Base-by-base conservation (phyloP, 2,329 filamentous ascomycete genomes). In the Onygena corvina region DNA sequence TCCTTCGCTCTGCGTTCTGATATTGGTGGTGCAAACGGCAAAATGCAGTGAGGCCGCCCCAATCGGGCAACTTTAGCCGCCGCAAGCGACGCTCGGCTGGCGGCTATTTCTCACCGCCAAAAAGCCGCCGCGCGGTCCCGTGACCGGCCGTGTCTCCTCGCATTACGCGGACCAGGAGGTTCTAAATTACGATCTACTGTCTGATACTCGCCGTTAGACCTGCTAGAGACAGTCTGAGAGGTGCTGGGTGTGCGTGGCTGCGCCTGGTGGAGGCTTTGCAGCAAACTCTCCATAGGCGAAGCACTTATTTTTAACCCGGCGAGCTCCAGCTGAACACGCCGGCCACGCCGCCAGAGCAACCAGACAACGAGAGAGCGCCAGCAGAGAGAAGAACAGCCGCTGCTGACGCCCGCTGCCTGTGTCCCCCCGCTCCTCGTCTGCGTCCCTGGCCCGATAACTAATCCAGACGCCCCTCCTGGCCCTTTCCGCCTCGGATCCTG, bases 21-120 rank as follows among this genome's bases (percentile, higher is more conserved):
- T 42, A 54, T 54, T 51, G 52, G 48, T 27, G 52, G 48, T 27
- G 42, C 36, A 48, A 21, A 53, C 51, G 53, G 51, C 51, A 55
- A 52, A 55, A 42, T 53, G 49, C 53, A 46, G 38, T 14, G 46
- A 51, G 23, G 47, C n/a, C 20, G 29, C 35, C 53, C 51, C 51
- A 49, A 53, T 48, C 27, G 34, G 46, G 53, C 29, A 52, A 46
- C 38, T 48, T 49, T 54, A 54, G 51, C 31, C 53, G 53, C 53
- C 34, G 42, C 46, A 54, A 54, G 53, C 53, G 53, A 54, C 35
- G 23, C 11, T 23, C 25, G 21, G 14, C 14, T 11, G 47, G 40
- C 27, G 52, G 44, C 46, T 45, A 16, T 51, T 49, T 46, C 44
- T 53, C 40, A 52, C 51, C 53, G 53, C 51, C 46, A 4, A 35